phyloP scores from a whole-genome alignment of 202 grass and related monocot species.

The Eragrostis tef region DNA sequence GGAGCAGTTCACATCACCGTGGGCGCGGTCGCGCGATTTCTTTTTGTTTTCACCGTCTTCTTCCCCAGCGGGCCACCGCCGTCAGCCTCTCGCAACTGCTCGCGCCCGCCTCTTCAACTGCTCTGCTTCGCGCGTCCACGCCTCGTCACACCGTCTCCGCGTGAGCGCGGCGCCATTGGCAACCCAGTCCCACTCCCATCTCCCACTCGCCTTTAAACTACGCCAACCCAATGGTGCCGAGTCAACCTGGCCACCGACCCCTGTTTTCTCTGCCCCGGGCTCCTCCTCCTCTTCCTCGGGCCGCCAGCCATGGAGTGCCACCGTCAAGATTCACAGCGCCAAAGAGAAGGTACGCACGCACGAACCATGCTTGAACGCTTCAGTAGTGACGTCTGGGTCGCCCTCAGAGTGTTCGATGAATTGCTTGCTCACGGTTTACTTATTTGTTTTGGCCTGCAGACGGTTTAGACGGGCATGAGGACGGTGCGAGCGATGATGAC shows the following conservation, averaged over 20 bases:
- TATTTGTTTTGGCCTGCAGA: not conserved
- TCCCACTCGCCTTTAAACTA: conserved; percentile 16
- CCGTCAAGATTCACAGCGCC: conserved; percentile 14
- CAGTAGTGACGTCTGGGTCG: not conserved
- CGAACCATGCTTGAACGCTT: not conserved
- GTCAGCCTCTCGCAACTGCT: not conserved
- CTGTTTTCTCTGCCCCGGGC: not conserved
- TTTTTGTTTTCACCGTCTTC: not conserved
- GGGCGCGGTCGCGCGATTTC: not conserved
- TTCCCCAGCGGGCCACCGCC: not conserved
- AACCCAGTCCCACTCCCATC: not conserved
- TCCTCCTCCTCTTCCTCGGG: not conserved
- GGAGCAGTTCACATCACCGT: not conserved
- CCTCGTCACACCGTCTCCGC: not conserved
- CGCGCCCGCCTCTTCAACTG: not conserved
- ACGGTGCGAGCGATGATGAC: not conserved
- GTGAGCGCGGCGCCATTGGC: conserved; percentile 12
- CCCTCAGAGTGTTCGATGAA: conserved; percentile 6
- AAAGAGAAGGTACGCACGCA: conserved; percentile 13
- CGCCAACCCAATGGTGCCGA: conserved; percentile 5
- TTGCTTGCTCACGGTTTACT: not conserved
- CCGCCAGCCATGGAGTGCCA: conserved; percentile 18
- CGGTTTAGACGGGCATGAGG: not conserved
- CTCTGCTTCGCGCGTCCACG: conserved; percentile 10
- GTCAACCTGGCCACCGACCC: conserved; percentile 34